Conservation (phyloP, 2,329 filamentous ascomycete genomes). For the Ophiostoma pallidulum region DNA sequence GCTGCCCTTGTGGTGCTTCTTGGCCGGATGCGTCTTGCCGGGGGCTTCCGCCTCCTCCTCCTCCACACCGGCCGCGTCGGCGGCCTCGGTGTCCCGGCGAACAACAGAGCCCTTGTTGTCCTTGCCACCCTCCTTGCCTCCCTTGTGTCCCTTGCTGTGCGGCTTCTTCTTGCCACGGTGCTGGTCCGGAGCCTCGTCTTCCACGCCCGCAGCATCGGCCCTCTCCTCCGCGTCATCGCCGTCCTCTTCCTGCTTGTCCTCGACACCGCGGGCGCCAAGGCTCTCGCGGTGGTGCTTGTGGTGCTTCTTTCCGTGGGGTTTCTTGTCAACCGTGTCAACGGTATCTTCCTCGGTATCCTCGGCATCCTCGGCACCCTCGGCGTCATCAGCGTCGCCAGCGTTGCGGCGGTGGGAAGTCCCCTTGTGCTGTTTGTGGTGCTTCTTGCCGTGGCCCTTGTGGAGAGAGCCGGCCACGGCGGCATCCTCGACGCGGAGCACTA, state of each 20-base stretch:
- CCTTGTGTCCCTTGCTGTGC: slow-evolving; percentile 4
- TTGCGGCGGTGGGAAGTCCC: neutral
- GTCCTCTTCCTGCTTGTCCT: neutral
- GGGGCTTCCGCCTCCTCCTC: neutral
- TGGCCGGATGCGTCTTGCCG: neutral
- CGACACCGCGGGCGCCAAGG: neutral
- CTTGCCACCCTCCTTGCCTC: too few relatives aligned
- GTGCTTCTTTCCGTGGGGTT: neutral
- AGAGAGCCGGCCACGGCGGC: neutral
- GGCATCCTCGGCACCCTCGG: neutral
- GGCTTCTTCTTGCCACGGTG: too few relatives aligned
- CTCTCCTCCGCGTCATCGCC: neutral
- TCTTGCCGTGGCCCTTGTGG: neutral
- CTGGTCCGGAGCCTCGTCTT: too few relatives aligned
- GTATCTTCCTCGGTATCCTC: neutral
- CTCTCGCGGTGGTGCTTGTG: neutral
- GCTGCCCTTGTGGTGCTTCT: slow-evolving; percentile 7
- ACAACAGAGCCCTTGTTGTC: neutral
- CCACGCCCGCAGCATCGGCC: too few relatives aligned
- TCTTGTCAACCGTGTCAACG: neutral
- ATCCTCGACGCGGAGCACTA: neutral
- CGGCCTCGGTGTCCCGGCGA: neutral
- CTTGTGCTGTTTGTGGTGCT: slow-evolving; percentile 3
- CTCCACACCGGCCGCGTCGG: neutral
- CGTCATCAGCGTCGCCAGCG: neutral